phyloP scores from a whole-genome alignment of 2,329 filamentous ascomycete species.

The Colletotrichum zoysiae region DNA sequence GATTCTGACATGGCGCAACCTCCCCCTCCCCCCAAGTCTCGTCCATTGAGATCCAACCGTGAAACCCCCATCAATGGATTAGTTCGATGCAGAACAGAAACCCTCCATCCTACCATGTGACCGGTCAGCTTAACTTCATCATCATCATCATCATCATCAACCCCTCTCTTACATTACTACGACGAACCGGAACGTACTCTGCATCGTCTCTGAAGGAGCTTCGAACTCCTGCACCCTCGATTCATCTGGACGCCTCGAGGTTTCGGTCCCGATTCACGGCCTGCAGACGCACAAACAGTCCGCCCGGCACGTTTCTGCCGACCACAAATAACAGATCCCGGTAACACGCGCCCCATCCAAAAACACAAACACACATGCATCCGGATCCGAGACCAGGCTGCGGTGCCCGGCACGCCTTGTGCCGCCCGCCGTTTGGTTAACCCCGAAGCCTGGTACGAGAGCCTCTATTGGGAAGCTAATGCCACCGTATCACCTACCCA shows the following conservation, averaged over 20 bases:
- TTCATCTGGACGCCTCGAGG: not conserved
- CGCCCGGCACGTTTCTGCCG: not conserved
- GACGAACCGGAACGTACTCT: not conserved
- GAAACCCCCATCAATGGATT: not conserved
- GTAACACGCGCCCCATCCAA: not conserved
- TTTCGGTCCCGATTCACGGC: not conserved
- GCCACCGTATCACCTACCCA: not conserved
- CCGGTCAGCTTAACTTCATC: not conserved
- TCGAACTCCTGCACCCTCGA: too few species aligned
- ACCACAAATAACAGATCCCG: not conserved
- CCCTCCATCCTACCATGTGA: not conserved
- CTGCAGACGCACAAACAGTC: not conserved
- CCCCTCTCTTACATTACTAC: not conserved
- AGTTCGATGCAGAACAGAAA: not conserved
- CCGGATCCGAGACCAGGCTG: not conserved
- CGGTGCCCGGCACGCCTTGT: not conserved
- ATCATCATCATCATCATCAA: not conserved
- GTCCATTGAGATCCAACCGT: not conserved
- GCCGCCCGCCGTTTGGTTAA: not conserved
- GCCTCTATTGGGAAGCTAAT: not conserved
- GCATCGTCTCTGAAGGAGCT: not conserved
- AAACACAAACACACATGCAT: not conserved
- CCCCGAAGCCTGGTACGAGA: not conserved
- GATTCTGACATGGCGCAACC: not conserved
- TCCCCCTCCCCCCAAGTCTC: too few species aligned